Percentiles rank a stretch among this genome's conserved stretches.
phyloP scores from a whole-genome alignment of 2,329 filamentous ascomycete species.

The Cryphonectria naterciae region DNA sequence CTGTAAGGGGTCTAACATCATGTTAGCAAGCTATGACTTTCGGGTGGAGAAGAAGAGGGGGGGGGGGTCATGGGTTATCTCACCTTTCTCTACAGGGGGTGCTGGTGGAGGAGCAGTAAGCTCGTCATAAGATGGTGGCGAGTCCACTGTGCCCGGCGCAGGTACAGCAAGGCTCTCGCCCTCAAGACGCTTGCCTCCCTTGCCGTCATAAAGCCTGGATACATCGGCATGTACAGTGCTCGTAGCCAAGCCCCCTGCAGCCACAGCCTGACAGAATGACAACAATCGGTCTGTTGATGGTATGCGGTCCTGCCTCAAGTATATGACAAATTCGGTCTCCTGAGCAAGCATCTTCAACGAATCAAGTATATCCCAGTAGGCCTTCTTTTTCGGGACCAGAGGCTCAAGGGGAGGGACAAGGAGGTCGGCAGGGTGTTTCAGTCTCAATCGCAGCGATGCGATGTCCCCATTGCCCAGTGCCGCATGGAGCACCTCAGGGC shows the following conservation, averaged over 20 bases:
- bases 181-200: slow-evolving; percentile 9
- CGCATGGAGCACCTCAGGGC: not conserved
- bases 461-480: slow-evolving; percentile 8
- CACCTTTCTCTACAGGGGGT: slow-evolving; percentile 16
- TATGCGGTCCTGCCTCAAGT: slow-evolving; percentile 4
- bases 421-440: slow-evolving; percentile 9
- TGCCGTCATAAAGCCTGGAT: slow-evolving; percentile 17
- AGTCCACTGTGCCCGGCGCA: not conserved
- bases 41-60: not conserved
- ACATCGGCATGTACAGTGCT: slow-evolving; percentile 18
- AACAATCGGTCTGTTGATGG: not conserved
- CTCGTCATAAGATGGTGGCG: slow-evolving; percentile 13
- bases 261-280: slow-evolving; percentile 5
- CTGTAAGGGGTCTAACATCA: not conserved
- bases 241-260: not conserved
- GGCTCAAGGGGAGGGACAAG: slow-evolving; percentile 6
- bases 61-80: not conserved
- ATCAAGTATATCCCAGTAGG: slow-evolving; percentile 15
- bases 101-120: slow-evolving; percentile 13
- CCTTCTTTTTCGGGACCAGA: slow-evolving; percentile 18
- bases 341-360: slow-evolving; percentile 13
- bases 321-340: slow-evolving; percentile 5
- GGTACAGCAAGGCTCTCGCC: not conserved
- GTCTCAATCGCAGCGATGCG: not conserved
- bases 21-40: not conserved